Conservation (phyloP, 306 rosid genomes). For the Cicer bijugum region DNA sequence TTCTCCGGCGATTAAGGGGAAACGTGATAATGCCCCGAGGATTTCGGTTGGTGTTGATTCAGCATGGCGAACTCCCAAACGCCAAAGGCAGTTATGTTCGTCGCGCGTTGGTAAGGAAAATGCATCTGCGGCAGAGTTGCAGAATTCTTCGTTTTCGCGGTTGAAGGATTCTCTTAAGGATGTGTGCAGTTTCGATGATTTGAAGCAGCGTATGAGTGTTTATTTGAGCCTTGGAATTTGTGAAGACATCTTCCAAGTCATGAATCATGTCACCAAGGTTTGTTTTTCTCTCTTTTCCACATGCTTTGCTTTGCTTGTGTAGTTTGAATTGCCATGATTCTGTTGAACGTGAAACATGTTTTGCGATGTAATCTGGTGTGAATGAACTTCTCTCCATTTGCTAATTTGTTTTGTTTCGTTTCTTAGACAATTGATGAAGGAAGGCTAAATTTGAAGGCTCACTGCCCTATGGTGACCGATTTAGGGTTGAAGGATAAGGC, state of each 20-base stretch:
- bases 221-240: slow-evolving; percentile 69
- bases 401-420: slow-evolving; percentile 37
- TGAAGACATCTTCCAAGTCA: slow-evolving; percentile 62
- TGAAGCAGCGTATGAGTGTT: slow-evolving; percentile 70
- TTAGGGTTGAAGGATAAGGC: slow-evolving; percentile 78
- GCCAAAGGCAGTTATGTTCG: slow-evolving; percentile 57
- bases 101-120: slow-evolving; percentile 45
- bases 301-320: slow-evolving; percentile 2
- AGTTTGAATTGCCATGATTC: background rate
- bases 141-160: slow-evolving; percentile 50
- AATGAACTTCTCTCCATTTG: background rate
- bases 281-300: slow-evolving; percentile 29
- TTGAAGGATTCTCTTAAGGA: slow-evolving; percentile 67
- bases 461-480: slow-evolving; percentile 86
- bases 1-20: slow-evolving; percentile 53
- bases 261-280: slow-evolving; percentile 81
- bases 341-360: background rate
- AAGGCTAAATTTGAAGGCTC: slow-evolving; percentile 86
- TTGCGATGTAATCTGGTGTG: background rate
- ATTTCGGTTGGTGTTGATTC: slow-evolving; percentile 62
- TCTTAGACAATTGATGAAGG: slow-evolving; percentile 78
- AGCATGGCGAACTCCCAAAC: slow-evolving; percentile 78
- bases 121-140: slow-evolving; percentile 37
- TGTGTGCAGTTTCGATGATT: slow-evolving; percentile 86
- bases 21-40: slow-evolving; percentile 58